phyloP scores from a whole-genome alignment of 2,329 filamentous ascomycete genomes.

The Botrytis squamosa region DNA sequence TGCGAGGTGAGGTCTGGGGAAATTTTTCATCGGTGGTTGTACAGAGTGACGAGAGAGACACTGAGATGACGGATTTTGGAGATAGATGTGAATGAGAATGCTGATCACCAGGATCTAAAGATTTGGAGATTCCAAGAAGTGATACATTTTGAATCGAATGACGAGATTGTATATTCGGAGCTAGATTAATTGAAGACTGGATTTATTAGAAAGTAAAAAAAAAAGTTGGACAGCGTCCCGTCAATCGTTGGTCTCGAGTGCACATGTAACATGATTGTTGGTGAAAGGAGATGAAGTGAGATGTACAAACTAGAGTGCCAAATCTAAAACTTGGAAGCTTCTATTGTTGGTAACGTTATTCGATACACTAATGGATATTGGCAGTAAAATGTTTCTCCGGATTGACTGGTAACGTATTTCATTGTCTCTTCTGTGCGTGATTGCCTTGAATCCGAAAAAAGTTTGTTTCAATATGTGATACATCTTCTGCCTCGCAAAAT shows the following conservation, averaged over 20 bases:
- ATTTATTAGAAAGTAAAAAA: not conserved
- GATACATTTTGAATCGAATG: not conserved
- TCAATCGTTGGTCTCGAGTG: not conserved
- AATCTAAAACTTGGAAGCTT: not conserved
- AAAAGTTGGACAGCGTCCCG: not conserved
- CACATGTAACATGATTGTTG: not conserved
- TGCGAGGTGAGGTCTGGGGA: not conserved
- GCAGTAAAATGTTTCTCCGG: not conserved
- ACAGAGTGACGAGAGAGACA: not conserved
- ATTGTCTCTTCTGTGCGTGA: not conserved
- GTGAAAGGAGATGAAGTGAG: not conserved
- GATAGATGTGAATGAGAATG: not conserved
- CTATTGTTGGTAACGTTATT: not conserved
- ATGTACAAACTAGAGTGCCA: not conserved
- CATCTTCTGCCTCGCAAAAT: not conserved
- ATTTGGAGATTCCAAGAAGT: not conserved
- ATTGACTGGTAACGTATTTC: not conserved
- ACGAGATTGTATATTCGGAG: not conserved
- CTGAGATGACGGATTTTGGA: not conserved
- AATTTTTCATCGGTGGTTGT: not conserved
- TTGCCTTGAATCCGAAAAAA: not conserved
- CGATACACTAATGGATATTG: not conserved
- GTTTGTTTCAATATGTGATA: not conserved
- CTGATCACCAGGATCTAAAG: not conserved
- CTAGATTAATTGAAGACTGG: not conserved